Evolutionary conservation across 306 rosid genomes (phyloP).

Genomic region (Lithocarpus polystachyus): DNA sequence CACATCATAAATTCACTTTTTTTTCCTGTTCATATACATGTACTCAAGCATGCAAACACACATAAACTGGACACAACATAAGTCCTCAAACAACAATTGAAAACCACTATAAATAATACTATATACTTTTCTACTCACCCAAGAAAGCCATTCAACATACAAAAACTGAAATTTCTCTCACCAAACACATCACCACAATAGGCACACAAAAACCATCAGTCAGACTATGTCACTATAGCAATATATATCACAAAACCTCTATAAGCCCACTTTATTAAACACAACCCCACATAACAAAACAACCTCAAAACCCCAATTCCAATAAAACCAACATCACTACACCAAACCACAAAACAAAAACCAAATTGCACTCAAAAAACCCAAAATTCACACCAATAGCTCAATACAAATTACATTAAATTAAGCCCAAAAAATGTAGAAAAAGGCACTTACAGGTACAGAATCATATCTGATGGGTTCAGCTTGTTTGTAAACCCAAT

Average conservation of each 20-base stretch:
- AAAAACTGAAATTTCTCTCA: neutral
- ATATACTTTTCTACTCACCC: neutral
- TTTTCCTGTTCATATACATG: too few relatives aligned
- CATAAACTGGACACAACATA: neutral
- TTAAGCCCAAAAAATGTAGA: neutral
- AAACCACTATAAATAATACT: neutral
- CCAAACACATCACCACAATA: neutral
- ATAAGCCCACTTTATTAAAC: neutral
- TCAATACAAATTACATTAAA: neutral
- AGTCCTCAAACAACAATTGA: neutral
- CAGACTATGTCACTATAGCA: too few relatives aligned
- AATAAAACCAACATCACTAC: neutral
- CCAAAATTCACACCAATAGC: neutral
- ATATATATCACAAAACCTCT: neutral
- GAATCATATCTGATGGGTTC: slow-evolving; percentile 21
- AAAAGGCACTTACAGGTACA: slow-evolving; percentile 32
- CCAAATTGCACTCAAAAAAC: neutral
- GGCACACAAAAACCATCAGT: too few relatives aligned
- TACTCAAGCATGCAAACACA: neutral
- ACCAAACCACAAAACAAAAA: neutral
- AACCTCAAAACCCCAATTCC: neutral
- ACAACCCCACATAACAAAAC: neutral
- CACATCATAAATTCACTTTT: too few relatives aligned
- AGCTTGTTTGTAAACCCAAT: slow-evolving; percentile 26
- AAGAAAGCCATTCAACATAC: neutral